Evolutionary conservation across 2,329 filamentous ascomycete genomes (phyloP).

Genomic region (Aspergillus oerlinghausenensis): DNA sequence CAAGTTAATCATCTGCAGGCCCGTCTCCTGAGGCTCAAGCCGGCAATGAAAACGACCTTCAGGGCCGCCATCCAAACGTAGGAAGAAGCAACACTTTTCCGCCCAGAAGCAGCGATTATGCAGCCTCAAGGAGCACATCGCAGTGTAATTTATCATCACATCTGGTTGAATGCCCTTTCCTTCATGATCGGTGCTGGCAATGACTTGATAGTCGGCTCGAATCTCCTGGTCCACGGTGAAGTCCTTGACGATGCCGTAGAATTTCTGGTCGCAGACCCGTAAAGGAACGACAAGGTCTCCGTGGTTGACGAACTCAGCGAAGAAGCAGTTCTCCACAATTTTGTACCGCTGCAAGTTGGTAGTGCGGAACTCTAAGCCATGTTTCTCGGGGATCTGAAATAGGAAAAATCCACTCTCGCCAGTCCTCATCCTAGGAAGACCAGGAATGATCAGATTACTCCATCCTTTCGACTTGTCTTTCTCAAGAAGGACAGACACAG

Average conservation of each 20-base stretch:
- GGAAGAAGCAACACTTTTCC: slow-evolving; percentile 25
- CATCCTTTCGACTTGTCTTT: slow-evolving; percentile 20
- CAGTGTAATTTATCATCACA: slow-evolving; percentile 21
- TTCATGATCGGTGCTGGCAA: neutral
- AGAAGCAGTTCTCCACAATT: slow-evolving; percentile 26
- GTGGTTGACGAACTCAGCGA: slow-evolving; percentile 23
- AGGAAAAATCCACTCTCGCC: slow-evolving; percentile 25
- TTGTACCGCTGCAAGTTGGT: slow-evolving; percentile 21
- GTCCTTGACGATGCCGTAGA: slow-evolving; percentile 27
- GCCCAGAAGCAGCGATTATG: slow-evolving; percentile 27
- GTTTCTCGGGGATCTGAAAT: slow-evolving; percentile 22
- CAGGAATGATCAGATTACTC: slow-evolving; percentile 24
- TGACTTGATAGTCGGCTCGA: slow-evolving; percentile 4
- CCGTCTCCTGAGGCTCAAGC: slow-evolving; percentile 7
- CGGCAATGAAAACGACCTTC: slow-evolving; percentile 20
- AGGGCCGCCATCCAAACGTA: slow-evolving; percentile 28
- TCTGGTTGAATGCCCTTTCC: slow-evolving; percentile 7
- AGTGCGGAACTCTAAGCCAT: slow-evolving; percentile 28
- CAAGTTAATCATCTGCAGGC: slow-evolving; percentile 19
- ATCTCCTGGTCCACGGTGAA: slow-evolving; percentile 26
- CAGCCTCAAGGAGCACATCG: slow-evolving; percentile 25
- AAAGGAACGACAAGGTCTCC: slow-evolving; percentile 24
- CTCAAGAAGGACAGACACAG: slow-evolving; percentile 12
- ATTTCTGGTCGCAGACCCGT: slow-evolving; percentile 21
- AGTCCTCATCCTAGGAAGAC: slow-evolving; percentile 22